Evolutionary conservation across 1,139 yeast genomes (phyloP).

Genomic region (Geotrichum phurueaensis): DNA sequence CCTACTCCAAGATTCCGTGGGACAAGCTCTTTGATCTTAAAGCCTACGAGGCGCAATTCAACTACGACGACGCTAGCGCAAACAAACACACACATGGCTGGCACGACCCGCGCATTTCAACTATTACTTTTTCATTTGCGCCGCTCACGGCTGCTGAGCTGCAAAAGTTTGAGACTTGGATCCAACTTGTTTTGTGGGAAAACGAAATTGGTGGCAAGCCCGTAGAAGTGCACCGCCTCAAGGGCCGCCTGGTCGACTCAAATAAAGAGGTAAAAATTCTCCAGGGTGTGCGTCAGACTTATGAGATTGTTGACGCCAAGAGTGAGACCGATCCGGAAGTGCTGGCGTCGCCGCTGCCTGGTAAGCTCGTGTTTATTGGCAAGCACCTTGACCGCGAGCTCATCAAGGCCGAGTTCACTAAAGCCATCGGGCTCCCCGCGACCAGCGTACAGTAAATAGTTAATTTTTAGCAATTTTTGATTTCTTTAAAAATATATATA

Average conservation of each 20-base stretch:
- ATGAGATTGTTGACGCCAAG: slow-evolving; percentile 63
- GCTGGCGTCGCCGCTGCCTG: slow-evolving; percentile 32
- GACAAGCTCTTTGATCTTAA: slow-evolving; percentile 65
- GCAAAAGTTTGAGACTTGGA: slow-evolving; percentile 48
- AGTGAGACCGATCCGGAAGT: slow-evolving; percentile 37
- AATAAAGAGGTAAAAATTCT: slow-evolving; percentile 50
- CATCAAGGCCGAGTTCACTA: slow-evolving; percentile 7
- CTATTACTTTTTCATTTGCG: slow-evolving; percentile 53
- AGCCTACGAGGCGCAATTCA: slow-evolving; percentile 53
- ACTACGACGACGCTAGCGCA: slow-evolving; percentile 12
- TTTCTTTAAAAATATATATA: background rate
- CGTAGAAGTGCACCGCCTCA: slow-evolving; percentile 70
- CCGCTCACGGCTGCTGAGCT: slow-evolving; percentile 38
- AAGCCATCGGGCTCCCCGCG: background rate
- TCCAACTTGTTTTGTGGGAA: slow-evolving; percentile 71
- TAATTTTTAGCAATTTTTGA: background rate
- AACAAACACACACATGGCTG: slow-evolving; percentile 14
- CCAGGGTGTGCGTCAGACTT: slow-evolving; percentile 93
- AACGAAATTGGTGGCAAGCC: slow-evolving; percentile 37
- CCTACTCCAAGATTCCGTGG: slow-evolving; percentile 65
- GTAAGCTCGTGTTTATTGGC: slow-evolving; percentile 79
- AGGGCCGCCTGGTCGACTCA: slow-evolving; percentile 56
- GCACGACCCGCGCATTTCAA: slow-evolving; percentile 47
- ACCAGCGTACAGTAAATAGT: slow-evolving; percentile 5
- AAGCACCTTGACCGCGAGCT: slow-evolving; percentile 42